phyloP scores from a whole-genome alignment of 2,329 filamentous ascomycete species.

The Ceratocystis colombiana region DNA sequence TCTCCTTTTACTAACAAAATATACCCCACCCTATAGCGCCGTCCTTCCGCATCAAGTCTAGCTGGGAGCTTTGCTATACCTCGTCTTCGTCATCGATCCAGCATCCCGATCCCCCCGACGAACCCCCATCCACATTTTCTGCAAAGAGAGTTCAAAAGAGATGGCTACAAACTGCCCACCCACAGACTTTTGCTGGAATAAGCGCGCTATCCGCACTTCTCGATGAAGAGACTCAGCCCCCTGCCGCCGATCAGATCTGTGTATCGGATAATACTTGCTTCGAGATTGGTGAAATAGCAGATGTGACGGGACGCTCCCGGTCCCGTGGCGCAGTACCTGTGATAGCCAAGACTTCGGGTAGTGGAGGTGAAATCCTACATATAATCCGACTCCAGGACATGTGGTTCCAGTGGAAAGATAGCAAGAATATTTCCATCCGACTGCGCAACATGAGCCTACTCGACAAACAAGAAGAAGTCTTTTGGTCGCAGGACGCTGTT shows the following conservation, averaged over 20 bases:
- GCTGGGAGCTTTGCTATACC: constrained; percentile 25
- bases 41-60: constrained; percentile 16
- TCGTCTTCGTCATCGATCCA: constrained; percentile 13
- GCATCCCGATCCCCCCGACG: not conserved
- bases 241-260: constrained; percentile 20
- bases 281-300: constrained; percentile 45
- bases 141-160: constrained; percentile 33
- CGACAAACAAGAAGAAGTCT: constrained; percentile 39
- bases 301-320: constrained; percentile 31
- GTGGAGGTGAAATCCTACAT: constrained; percentile 48
- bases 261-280: constrained; percentile 33
- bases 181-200: constrained; percentile 40
- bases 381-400: constrained; percentile 43
- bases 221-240: constrained; percentile 31
- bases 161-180: constrained; percentile 45
- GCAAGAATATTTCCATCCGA: constrained; percentile 39
- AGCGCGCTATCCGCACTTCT: constrained; percentile 32
- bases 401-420: constrained; percentile 44
- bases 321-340: constrained; percentile 29
- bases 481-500: constrained; percentile 45
- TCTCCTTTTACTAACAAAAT: not conserved
- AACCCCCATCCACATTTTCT: not conserved
- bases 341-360: constrained; percentile 45
- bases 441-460: constrained; percentile 37
- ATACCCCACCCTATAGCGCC: constrained; percentile 14